Evolutionary conservation across 1,284 basidiomycete species (phyloP), one percentile per base, ranked within the genome.

Genomic region (Athelia psychrophila): DNA sequence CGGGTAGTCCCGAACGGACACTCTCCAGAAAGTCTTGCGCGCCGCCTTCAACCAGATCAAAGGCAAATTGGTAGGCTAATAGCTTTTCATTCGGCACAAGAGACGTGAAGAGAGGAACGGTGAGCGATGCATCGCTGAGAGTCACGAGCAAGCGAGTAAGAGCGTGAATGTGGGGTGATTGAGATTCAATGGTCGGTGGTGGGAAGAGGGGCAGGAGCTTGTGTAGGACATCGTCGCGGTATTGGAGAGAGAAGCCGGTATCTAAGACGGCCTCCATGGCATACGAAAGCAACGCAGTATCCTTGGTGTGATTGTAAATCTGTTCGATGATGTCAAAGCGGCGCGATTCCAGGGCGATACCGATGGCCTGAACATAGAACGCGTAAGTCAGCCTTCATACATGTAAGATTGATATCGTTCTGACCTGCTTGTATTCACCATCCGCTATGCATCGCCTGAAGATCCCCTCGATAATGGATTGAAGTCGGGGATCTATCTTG

Each of bases 11-110:
- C 49, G 66, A 80, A 54, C 81, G 77, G 36, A 95, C 75, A 36
- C 75, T 81, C 62, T 92, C 89, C 47, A 97, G 74, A 72, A 94
- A 98, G 63, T 94, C 93, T 65, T 95, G 93, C 2, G 91, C 84
- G 2, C 93, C 95, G 44, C 94, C 92, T 71, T 97, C 94, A 16
- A 89, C 90, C 49, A 98, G 74, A 69, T 98, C 95, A 64, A 97
- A 98, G 0, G 90, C 93, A 64, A 97, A 86, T 66, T 98, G 95
- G 66, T 93, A 96, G 2, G 93, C 93, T 32, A 95, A 76, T 4
- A 93, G 71, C 35, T 80, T 79, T 62, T 91, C 82, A 55, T 81
- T 80, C 1, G 84, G 82, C 13, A 92, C 78, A 19, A 95, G 76
- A 2, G 85, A 84, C 6, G 77, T 79, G 55, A 95, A 67, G 45